Conservation (phyloP, 2,329 filamentous ascomycete species). For the Ophiosphaerella narmari region DNA sequence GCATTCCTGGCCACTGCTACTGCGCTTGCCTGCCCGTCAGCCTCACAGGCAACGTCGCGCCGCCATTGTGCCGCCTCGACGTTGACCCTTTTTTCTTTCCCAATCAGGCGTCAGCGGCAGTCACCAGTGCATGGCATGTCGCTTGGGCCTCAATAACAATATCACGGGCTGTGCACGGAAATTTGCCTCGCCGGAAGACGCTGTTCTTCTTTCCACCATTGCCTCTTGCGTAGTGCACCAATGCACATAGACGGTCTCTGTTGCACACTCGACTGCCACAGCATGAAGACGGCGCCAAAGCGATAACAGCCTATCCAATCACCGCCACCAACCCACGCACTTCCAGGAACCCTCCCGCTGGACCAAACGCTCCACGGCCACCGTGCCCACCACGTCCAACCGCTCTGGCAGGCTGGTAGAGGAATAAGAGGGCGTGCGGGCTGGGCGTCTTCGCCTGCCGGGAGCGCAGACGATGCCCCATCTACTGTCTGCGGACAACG, state of each 20-base stretch:
- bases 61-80: conserved; percentile 10
- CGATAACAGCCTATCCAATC: conserved; percentile 32
- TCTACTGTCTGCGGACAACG: conserved; percentile 30
- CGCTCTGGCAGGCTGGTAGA: conserved; percentile 1
- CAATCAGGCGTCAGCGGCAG: conserved; percentile 29
- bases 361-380: conserved; percentile 6
- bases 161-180: conserved; percentile 11
- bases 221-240: background rate
- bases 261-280: conserved; percentile 35
- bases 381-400: conserved; percentile 3
- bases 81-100: conserved; percentile 8
- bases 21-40: conserved; percentile 17
- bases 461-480: conserved; percentile 30
- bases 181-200: background rate
- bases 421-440: conserved; percentile 23
- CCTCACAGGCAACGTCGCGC: conserved; percentile 9
- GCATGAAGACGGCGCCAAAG: conserved; percentile 40
- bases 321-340: conserved; percentile 9
- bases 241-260: conserved; percentile 38
- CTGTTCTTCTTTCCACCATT: background rate
- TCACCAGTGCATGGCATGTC: conserved; percentile 13
- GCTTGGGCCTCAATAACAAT: conserved; percentile 39
- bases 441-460: conserved; percentile 12
- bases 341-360: conserved; percentile 14
- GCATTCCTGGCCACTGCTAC: background rate